Conservation (phyloP, 2,329 filamentous ascomycete species). For the Ampelomyces quisqualis region DNA sequence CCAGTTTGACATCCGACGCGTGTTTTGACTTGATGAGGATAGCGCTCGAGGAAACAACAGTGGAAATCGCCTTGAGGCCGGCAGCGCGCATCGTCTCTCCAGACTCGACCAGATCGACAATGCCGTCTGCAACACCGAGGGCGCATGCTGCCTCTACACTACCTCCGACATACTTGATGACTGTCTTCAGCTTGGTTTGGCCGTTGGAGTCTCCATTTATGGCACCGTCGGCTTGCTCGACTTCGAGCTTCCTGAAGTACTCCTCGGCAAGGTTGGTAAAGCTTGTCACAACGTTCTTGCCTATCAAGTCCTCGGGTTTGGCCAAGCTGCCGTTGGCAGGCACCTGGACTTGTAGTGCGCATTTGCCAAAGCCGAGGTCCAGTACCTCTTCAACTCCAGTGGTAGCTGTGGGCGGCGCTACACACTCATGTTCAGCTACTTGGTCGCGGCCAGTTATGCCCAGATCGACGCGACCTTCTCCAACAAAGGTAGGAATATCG, state of each 20-base stretch:
- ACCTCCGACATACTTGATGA: constrained; percentile 90
- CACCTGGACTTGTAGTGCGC: constrained; percentile 95
- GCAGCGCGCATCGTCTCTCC: constrained; percentile 98
- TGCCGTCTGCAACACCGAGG: constrained; percentile 91
- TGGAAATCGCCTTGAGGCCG: constrained; percentile 90
- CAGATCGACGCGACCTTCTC: constrained; percentile 87
- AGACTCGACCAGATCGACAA: constrained; percentile 97
- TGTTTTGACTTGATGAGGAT: constrained; percentile 89
- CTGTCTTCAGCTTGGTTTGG: constrained; percentile 69
- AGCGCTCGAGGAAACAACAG: constrained; percentile 82
- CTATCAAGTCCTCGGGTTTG: constrained; percentile 75
- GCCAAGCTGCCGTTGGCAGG: constrained; percentile 76
- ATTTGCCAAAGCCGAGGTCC: constrained; percentile 85
- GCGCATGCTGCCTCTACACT: constrained; percentile 98
- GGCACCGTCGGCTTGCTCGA: constrained; percentile 40
- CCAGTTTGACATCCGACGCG: constrained; percentile 75
- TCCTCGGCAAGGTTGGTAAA: constrained; percentile 81
- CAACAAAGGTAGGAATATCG: constrained; percentile 96
- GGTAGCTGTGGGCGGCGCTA: constrained; percentile 48
- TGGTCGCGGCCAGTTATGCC: constrained; percentile 95
- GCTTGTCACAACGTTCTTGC: constrained; percentile 92
- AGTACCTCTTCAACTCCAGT: constrained; percentile 77
- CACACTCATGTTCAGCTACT: constrained; percentile 83
- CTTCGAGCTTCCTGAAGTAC: constrained; percentile 81
- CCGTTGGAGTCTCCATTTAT: constrained; percentile 41